These are phyloP conservation scores for Alisma plantagoaquatica DNA, from an alignment of 106 monocot species.

Conservation along the genomic window DNA sequence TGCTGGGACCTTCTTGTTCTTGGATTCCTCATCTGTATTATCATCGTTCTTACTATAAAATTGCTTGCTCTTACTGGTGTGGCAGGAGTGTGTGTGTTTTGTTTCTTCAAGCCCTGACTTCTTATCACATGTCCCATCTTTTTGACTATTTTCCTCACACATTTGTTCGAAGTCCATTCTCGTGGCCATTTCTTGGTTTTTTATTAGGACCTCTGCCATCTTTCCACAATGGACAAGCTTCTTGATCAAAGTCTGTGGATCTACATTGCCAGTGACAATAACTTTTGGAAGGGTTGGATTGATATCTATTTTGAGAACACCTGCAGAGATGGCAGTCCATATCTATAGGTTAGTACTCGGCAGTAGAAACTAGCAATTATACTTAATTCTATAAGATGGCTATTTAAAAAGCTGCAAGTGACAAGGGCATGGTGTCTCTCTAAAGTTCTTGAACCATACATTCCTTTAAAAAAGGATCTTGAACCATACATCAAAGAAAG, in stretches of 20 bases:
- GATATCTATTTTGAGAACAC: not conserved
- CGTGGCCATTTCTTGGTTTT: not conserved
- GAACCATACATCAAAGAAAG: not conserved
- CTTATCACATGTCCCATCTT: conserved; percentile 2
- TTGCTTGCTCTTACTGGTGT: not conserved
- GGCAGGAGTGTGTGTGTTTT: not conserved
- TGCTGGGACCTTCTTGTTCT: not conserved
- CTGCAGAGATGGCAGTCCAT: too few species aligned
- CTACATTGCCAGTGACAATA: not conserved
- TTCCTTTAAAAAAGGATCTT: not conserved
- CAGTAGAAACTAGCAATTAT: too few species aligned
- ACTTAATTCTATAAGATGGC: too few species aligned
- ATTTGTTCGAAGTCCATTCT: not conserved
- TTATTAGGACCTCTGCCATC: not conserved
- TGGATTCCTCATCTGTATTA: not conserved
- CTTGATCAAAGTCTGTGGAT: not conserved
- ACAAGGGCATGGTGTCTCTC: too few species aligned
- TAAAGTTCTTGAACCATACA: too few species aligned
- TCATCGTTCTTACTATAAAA: not conserved
- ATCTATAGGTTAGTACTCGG: too few species aligned
- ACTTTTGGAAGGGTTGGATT: not conserved
- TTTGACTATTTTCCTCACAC: conserved; percentile 2
- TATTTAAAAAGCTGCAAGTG: too few species aligned
- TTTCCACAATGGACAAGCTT: not conserved
- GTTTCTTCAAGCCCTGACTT: not conserved